These are phyloP conservation scores for Nicotiana noctiflora DNA, from an alignment of 257 asterid genomes.

Conservation along the genomic window DNA sequence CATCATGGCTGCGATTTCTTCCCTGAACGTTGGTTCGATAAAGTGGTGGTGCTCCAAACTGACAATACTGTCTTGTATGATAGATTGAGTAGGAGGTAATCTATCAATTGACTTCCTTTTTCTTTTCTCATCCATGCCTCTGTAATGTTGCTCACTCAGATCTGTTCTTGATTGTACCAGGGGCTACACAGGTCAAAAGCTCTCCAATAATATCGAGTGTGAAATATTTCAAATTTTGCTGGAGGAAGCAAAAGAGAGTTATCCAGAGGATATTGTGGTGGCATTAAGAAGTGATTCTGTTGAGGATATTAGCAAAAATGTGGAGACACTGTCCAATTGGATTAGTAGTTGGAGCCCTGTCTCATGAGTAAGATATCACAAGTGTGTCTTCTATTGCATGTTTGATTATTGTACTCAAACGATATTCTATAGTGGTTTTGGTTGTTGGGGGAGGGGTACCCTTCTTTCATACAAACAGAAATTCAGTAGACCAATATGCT, in stretches of 20 bases:
- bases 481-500: neutral
- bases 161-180: slow-evolving; percentile 22
- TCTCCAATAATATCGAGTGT: slow-evolving; percentile 73
- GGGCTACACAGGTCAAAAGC: slow-evolving; percentile 81
- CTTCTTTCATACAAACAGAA: neutral
- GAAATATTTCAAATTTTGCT: slow-evolving; percentile 81
- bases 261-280: slow-evolving; percentile 60
- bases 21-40: slow-evolving; percentile 93
- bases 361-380: slow-evolving; percentile 15
- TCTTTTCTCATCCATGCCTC: neutral
- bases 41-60: slow-evolving; percentile 76
- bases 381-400: neutral
- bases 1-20: slow-evolving; percentile 95
- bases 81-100: slow-evolving; percentile 60
- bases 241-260: slow-evolving; percentile 91
- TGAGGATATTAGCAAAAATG: slow-evolving; percentile 54
- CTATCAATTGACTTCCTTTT: neutral
- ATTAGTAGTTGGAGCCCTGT: slow-evolving; percentile 46
- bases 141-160: neutral
- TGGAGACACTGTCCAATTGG: slow-evolving; percentile 53
- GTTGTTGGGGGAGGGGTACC: neutral
- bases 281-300: slow-evolving; percentile 56
- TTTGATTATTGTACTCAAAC: neutral
- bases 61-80: slow-evolving; percentile 69
- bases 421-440: neutral